Conservation (phyloP, 1,284 basidiomycete genomes). For the Moniliella sp. region DNA sequence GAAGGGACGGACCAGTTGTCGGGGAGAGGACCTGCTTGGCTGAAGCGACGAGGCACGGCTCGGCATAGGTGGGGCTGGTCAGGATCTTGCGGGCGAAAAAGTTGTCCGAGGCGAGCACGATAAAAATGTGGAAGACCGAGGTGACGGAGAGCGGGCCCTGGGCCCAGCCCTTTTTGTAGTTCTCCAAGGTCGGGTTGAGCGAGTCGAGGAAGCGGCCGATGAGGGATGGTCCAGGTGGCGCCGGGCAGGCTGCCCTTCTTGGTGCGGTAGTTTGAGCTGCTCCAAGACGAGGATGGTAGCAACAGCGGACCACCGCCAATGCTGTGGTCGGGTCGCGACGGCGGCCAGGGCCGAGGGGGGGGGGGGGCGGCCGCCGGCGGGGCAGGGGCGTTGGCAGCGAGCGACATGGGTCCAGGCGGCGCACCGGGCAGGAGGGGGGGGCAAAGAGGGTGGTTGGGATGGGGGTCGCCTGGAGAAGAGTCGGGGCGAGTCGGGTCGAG, state of each 20-base stretch:
- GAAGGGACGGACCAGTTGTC: slow-evolving; percentile 54
- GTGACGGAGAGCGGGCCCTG: slow-evolving; percentile 28
- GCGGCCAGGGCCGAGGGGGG: too few relatives aligned
- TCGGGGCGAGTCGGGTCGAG: too few relatives aligned
- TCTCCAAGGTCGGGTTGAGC: slow-evolving; percentile 26
- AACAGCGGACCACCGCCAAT: slow-evolving; percentile 14
- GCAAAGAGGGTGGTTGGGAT: too few relatives aligned
- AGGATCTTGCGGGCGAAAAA: slow-evolving; percentile 31
- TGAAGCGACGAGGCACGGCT: slow-evolving; percentile 72
- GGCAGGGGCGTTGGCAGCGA: too few relatives aligned
- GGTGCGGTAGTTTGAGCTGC: slow-evolving; percentile 17
- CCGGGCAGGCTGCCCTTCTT: slow-evolving; percentile 27
- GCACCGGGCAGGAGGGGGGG: too few relatives aligned
- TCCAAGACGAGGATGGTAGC: slow-evolving; percentile 15
- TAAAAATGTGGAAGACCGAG: slow-evolving; percentile 33
- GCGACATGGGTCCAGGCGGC: too few relatives aligned
- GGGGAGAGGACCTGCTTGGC: slow-evolving; percentile 65
- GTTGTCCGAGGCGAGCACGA: slow-evolving; percentile 29
- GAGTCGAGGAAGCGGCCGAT: slow-evolving; percentile 33
- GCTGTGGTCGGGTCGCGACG: too few relatives aligned
- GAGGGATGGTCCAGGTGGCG: slow-evolving; percentile 30
- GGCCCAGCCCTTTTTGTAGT: slow-evolving; percentile 32
- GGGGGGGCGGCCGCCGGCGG: too few relatives aligned
- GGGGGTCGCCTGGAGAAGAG: too few relatives aligned
- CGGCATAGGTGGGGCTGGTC: slow-evolving; percentile 27